phyloP scores from a whole-genome alignment of 805 yeast species.

The Candida maltosa region DNA sequence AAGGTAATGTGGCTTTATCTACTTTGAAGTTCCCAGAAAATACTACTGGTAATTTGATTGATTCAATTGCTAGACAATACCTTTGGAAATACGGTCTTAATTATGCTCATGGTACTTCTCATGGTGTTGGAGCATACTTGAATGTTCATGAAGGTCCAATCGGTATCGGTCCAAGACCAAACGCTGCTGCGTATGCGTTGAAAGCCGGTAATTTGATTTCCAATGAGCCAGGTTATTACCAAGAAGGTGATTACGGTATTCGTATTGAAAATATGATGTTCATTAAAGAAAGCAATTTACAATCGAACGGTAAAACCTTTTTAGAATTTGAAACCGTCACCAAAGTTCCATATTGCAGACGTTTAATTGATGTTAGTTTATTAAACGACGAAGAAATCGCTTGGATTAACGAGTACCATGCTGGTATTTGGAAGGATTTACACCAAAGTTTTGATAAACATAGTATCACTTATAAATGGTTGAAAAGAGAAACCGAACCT shows the following conservation, averaged over 20 bases:
- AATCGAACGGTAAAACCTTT: conserved; percentile 53
- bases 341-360: conserved; percentile 72
- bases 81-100: conserved; percentile 57
- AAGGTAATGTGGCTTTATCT: conserved; percentile 53
- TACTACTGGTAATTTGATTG: conserved; percentile 52
- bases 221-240: conserved; percentile 63
- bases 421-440: conserved; percentile 50
- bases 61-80: conserved; percentile 55
- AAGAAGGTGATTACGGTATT: conserved; percentile 58
- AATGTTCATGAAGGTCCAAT: conserved; percentile 65
- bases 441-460: conserved; percentile 32
- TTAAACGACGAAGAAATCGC: conserved; percentile 58
- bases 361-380: conserved; percentile 60
- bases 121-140: conserved; percentile 60
- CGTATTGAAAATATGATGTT: conserved; percentile 52
- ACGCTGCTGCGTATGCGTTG: conserved; percentile 41
- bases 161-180: conserved; percentile 56
- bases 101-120: conserved; percentile 64
- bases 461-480: conserved; percentile 45
- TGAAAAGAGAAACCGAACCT: conserved; percentile 44
- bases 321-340: conserved; percentile 82
- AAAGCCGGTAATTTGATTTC: conserved; percentile 54
- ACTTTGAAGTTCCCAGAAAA: conserved; percentile 51
- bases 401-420: conserved; percentile 71
- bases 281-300: conserved; percentile 37